Evolutionary conservation across 352 stramenopile species (phyloP), one percentile per base, ranked within the genome.

Genomic region (Pythium periplocum): DNA sequence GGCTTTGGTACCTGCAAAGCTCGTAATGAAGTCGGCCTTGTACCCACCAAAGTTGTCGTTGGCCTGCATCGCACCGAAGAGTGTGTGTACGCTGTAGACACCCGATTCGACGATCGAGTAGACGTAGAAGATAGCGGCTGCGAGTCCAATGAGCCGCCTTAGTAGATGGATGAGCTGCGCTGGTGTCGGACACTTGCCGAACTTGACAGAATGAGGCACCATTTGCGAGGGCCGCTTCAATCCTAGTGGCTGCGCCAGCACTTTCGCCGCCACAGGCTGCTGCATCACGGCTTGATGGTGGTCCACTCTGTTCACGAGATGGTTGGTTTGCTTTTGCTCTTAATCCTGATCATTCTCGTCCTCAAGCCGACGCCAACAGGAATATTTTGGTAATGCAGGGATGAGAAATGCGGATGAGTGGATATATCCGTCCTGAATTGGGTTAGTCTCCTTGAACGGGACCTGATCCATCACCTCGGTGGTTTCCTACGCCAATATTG

Each of bases 401-500:
- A 0, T 26, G 17, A 26, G 17, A 26, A 26, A 26, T 26, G 17
- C 17, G 17, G 17, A 26, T 26, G 17, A 26, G 17, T 26, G 17
- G 17, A 26, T 26, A 26, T 26, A 26, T 26, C 17, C 37, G 46
- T 54, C 26, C 46, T 47, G 12, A 54, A 26, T 26, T 26, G 17
- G 17, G 17, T 26, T 26, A 26, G 17, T 26, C 17, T 26, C 17
- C 17, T 26, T 26, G 17, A 26, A 26, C 17, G 17, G 17, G 17
- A 26, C 17, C 17, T 26, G 17, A 26, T 26, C 17, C 17, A 26
- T 26, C 31, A n/a, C 31, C 36, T 42, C 36, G 38, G 30, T 38
- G 36, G 17, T 48, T 4, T 10, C 5, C 17, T 26, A 67, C 2
- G 66, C 52, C 35, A 70, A 57, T 4, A 60, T 57, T n/a, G 54